These are phyloP conservation scores for Calonectria henricotiae DNA, from an alignment of 2,329 filamentous ascomycete genomes.

Conservation along the genomic window DNA sequence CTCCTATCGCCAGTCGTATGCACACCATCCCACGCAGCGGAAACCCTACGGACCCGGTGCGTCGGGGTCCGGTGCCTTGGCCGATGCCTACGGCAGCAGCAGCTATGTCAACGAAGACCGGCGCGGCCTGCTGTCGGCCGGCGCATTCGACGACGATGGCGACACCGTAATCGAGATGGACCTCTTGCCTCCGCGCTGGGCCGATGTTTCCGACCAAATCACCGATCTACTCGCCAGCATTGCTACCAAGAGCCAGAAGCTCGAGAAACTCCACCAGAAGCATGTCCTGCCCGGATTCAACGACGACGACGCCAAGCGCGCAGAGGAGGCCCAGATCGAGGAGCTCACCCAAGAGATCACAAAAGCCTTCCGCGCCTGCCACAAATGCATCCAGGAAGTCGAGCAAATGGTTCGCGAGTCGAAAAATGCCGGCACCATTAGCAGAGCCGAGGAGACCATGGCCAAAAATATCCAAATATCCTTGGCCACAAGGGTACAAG, in stretches of 20 bases:
- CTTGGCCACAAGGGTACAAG: conserved; percentile 89
- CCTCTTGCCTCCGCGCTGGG: conserved; percentile 93
- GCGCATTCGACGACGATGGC: conserved; percentile 86
- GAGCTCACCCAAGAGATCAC: conserved; percentile 92
- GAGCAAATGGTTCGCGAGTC: conserved; percentile 90
- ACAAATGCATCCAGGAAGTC: conserved; percentile 89
- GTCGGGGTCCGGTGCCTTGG: conserved; percentile 71
- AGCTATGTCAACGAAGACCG: conserved; percentile 67
- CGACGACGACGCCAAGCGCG: conserved; percentile 89
- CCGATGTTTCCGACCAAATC: conserved; percentile 95
- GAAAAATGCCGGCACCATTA: conserved; percentile 80
- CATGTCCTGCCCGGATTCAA: conserved; percentile 97
- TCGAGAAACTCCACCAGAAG: conserved; percentile 96
- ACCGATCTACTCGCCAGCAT: conserved; percentile 86
- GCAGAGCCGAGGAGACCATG: conserved; percentile 92
- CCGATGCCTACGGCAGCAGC: conserved; percentile 71
- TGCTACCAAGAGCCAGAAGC: conserved; percentile 84
- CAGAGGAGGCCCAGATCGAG: conserved; percentile 93
- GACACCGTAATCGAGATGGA: conserved; percentile 99
- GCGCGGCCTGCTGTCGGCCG: conserved; percentile 87
- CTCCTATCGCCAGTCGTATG: conserved; percentile 98
- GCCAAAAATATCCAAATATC: conserved; percentile 96
- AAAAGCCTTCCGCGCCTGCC: conserved; percentile 89
- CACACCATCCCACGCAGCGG: conserved; percentile 93
- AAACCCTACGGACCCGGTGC: conserved; percentile 74